A percentile compares a stretch with the other conserved stretches of the same genome.
Conservation (phyloP, 257 asterid species). For the Solanum paucissectum region DNA sequence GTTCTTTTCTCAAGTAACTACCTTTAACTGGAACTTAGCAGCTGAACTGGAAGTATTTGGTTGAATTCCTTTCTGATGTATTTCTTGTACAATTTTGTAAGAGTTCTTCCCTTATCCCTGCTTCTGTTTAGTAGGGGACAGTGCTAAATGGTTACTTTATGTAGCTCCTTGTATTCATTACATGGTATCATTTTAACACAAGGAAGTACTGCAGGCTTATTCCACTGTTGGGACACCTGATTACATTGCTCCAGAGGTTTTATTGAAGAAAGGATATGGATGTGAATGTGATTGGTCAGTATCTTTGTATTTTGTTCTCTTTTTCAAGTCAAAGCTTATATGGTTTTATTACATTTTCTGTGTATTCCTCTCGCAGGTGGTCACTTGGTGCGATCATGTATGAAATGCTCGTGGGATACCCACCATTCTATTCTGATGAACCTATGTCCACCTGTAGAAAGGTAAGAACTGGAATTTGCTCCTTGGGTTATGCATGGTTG, state of each 20-base stretch:
- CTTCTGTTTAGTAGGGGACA: not conserved
- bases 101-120: not conserved
- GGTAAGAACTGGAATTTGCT: conserved; percentile 23
- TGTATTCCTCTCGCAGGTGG: conserved; percentile 48
- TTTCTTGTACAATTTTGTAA: not conserved
- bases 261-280: conserved; percentile 90
- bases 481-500: not conserved
- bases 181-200: not conserved
- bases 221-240: conserved; percentile 99
- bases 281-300: conserved; percentile 97
- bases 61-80: not conserved
- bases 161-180: not conserved
- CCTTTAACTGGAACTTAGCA: not conserved
- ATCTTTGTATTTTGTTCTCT: not conserved
- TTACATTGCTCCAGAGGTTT: conserved; percentile 95
- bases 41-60: not conserved
- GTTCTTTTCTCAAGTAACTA: not conserved
- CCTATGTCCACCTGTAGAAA: conserved; percentile 96
- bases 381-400: conserved; percentile 97
- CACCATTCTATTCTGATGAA: conserved; percentile 96
- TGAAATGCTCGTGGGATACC: conserved; percentile 97
- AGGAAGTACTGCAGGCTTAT: conserved; percentile 60
- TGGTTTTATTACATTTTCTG: not conserved
- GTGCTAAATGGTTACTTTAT: not conserved
- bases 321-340: not conserved